These are phyloP conservation scores for Logfia minima DNA, from an alignment of 129 eudicot species.

Conservation along the genomic window DNA sequence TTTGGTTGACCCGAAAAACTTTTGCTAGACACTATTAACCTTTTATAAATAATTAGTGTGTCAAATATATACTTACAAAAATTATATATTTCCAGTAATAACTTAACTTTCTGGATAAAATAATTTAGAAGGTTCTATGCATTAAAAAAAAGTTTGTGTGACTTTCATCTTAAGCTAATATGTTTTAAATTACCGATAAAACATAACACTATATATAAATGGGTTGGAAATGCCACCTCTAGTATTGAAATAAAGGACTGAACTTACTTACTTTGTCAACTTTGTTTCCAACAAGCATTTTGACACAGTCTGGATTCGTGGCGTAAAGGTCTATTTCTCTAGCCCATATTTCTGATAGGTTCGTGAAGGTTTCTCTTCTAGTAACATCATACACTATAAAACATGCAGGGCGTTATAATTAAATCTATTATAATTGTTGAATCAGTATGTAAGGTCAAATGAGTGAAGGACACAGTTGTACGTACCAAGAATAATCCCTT, in stretches of 20 bases:
- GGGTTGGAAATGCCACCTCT: neutral
- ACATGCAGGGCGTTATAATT: neutral
- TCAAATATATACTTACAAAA: neutral
- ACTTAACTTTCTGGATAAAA: neutral
- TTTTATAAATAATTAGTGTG: neutral
- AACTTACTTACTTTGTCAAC: conserved; percentile 85
- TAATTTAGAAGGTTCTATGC: neutral
- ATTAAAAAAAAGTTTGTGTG: neutral
- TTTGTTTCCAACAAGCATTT: conserved; percentile 98
- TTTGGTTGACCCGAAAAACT: neutral
- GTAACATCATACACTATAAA: conserved; percentile 80
- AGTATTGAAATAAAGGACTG: neutral
- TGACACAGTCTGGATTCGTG: conserved; percentile 80
- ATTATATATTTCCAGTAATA: neutral
- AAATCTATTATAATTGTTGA: neutral
- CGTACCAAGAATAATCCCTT: conserved; percentile 89
- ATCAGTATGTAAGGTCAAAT: neutral
- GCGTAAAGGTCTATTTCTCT: conserved; percentile 84
- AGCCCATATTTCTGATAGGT: conserved; percentile 93
- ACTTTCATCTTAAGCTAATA: neutral
- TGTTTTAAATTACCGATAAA: neutral
- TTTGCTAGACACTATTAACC: neutral
- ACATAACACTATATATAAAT: neutral
- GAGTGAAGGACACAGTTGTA: no score
- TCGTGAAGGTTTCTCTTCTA: conserved; percentile 86